These are phyloP conservation scores for Colletotrichum camelliae DNA, from an alignment of 2,329 filamentous ascomycete species.

Conservation along the genomic window DNA sequence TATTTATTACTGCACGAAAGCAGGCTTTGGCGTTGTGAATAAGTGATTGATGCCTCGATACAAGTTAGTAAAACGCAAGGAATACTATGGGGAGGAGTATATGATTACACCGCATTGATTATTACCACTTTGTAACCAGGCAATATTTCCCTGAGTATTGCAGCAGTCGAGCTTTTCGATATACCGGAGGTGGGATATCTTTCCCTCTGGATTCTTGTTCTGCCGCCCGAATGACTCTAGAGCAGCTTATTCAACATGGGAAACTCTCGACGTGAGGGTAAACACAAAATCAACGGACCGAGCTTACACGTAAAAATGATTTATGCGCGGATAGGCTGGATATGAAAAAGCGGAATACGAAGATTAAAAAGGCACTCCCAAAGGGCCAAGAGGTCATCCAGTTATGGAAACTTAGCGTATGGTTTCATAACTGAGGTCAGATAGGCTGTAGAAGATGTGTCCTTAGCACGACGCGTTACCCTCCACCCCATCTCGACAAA, in stretches of 20 bases:
- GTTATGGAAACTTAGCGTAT: fast-evolving
- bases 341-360: fast-evolving
- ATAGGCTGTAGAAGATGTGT: fast-evolving
- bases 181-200: fast-evolving
- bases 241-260: fast-evolving
- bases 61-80: fast-evolving
- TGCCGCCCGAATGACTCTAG: fast-evolving
- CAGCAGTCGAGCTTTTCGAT: not conserved
- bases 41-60: not conserved
- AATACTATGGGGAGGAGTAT: fast-evolving
- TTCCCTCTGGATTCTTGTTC: fast-evolving
- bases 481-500: fast-evolving
- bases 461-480: not conserved
- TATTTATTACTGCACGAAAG: not conserved
- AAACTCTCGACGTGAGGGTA: fast-evolving
- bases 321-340: fast-evolving
- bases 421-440: fast-evolving
- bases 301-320: fast-evolving
- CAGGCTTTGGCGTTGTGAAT: not conserved
- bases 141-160: not conserved
- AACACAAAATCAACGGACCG: fast-evolving
- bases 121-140: fast-evolving
- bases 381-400: too few relatives aligned
- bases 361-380: fast-evolving
- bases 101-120: fast-evolving